Conservation (phyloP, 805 yeast species). For the Myxozyma udenii region DNA sequence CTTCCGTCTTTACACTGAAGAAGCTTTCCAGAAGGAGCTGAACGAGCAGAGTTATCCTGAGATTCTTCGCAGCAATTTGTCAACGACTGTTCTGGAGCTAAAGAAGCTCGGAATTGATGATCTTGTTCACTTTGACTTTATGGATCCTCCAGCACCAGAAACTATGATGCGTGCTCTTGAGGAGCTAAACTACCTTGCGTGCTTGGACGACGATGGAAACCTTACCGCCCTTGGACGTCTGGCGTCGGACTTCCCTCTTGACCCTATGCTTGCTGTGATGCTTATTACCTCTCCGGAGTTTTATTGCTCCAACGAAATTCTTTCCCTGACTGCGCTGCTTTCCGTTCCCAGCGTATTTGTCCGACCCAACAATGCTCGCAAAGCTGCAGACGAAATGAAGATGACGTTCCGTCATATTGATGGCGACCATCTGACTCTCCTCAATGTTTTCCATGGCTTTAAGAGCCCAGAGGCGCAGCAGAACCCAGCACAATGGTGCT, state of each 20-base stretch:
- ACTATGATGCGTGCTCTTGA: constrained; percentile 99
- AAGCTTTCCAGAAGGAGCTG: constrained; percentile 88
- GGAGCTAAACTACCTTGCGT: constrained; percentile 84
- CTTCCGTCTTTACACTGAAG: constrained; percentile 93
- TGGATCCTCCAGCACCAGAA: constrained; percentile 99
- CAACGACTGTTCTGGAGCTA: constrained; percentile 86
- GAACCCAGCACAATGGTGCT: constrained; percentile 73
- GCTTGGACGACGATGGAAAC: constrained; percentile 88
- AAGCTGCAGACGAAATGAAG: constrained; percentile 89
- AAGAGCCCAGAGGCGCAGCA: constrained; percentile 67
- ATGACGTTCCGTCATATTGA: constrained; percentile 84
- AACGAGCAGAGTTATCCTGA: constrained; percentile 96
- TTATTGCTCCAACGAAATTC: constrained; percentile 81
- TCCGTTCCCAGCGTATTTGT: constrained; percentile 94
- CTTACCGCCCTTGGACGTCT: constrained; percentile 83
- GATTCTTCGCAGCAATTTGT: constrained; percentile 82
- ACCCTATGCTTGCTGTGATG: constrained; percentile 93
- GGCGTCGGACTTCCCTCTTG: constrained; percentile 91
- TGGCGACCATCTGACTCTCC: constrained; percentile 89
- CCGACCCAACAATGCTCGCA: constrained; percentile 82
- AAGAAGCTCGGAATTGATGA: constrained; percentile 94
- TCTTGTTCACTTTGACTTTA: constrained; percentile 94
- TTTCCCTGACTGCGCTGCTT: constrained; percentile 83
- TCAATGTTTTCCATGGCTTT: constrained; percentile 85
- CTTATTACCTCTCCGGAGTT: constrained; percentile 82